These are phyloP conservation scores for Cornus florida DNA, from an alignment of 148 eudicot genomes.

Conservation along the genomic window DNA sequence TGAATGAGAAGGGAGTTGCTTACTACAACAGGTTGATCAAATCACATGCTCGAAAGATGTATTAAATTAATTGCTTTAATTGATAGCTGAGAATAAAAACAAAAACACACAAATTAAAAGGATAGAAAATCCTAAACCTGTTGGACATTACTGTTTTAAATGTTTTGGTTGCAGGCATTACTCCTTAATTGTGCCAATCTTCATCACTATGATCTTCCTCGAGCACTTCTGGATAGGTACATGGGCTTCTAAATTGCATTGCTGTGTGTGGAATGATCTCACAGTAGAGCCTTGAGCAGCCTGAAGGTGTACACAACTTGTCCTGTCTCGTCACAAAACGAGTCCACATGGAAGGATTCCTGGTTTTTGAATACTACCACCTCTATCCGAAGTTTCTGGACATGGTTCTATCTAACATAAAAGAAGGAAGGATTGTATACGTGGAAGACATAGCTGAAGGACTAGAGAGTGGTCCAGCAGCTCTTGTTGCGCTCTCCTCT, in stretches of 20 bases:
- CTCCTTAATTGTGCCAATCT: too few species aligned
- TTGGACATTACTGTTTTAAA: too few species aligned
- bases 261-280: slow-evolving; percentile 58
- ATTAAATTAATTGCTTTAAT: too few species aligned
- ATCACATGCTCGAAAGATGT: too few species aligned
- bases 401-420: slow-evolving; percentile 37
- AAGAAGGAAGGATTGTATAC: slow-evolving; percentile 36
- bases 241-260: slow-evolving; percentile 53
- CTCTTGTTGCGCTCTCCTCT: slow-evolving; percentile 46
- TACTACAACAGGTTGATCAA: too few species aligned
- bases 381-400: slow-evolving; percentile 43
- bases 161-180: too few species aligned
- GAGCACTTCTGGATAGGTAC: too few species aligned
- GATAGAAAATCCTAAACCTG: too few species aligned
- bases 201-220: too few species aligned
- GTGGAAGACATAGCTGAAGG: slow-evolving; percentile 56
- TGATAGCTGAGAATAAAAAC: too few species aligned
- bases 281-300: slow-evolving; percentile 39
- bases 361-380: slow-evolving; percentile 34
- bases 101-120: too few species aligned
- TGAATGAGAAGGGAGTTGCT: too few species aligned
- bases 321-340: slow-evolving; percentile 31
- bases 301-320: slow-evolving; percentile 48
- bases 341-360: slow-evolving; percentile 49
- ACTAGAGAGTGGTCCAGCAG: slow-evolving; percentile 46